phyloP scores from a whole-genome alignment of 2,329 filamentous ascomycete species.

The Thermomyces lanuginosus region DNA sequence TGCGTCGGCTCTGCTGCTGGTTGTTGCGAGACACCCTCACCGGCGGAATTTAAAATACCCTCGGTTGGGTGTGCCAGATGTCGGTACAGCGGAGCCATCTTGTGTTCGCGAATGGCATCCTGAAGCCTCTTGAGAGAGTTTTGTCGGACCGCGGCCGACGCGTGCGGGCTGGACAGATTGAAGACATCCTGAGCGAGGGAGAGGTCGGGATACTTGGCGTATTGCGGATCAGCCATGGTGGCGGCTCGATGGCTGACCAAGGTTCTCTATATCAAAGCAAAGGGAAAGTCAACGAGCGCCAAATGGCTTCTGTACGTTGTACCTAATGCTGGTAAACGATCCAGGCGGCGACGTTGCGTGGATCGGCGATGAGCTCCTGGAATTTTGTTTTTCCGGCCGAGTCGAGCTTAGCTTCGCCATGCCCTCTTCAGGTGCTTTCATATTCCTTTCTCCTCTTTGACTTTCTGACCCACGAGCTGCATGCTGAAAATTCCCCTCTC shows the following conservation, averaged over 20 bases:
- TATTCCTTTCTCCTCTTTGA: no score
- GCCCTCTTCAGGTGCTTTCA: no score
- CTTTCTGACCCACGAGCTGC: no score
- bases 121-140: constrained; percentile 44
- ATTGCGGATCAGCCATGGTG: constrained; percentile 49
- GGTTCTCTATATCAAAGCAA: constrained; percentile 1
- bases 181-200: constrained; percentile 51
- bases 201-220: constrained; percentile 48
- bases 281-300: constrained; percentile 3
- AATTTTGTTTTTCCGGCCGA: constrained; percentile 17
- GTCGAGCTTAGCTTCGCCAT: no score
- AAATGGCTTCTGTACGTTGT: no score
- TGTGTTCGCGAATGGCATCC: constrained; percentile 46
- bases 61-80: constrained; percentile 50
- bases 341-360: no score
- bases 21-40: constrained; percentile 44
- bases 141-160: constrained; percentile 36
- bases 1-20: constrained; percentile 24
- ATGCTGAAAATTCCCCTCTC: no score
- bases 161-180: constrained; percentile 46
- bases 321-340: no score
- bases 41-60: constrained; percentile 61
- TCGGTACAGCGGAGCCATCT: constrained; percentile 52
- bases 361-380: constrained; percentile 19
- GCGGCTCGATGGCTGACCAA: constrained; percentile 10